These are phyloP conservation scores for Calonectria pteridis DNA, from an alignment of 2,329 filamentous ascomycete genomes.

Conservation along the genomic window DNA sequence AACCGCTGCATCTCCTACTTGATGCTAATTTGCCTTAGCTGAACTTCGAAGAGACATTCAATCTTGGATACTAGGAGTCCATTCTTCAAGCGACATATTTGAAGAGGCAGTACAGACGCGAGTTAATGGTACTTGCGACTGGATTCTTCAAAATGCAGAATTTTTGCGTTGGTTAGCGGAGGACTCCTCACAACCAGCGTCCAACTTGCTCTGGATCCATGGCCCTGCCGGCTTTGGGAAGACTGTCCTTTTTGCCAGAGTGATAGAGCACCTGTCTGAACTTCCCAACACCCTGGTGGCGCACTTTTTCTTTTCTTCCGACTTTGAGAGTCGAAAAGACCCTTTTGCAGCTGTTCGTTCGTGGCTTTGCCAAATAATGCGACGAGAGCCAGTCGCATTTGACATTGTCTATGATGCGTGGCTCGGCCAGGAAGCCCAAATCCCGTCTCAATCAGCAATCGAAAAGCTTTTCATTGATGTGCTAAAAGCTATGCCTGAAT, in stretches of 20 bases:
- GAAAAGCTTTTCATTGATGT: background rate
- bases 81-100: background rate
- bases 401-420: background rate
- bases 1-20: background rate
- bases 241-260: background rate
- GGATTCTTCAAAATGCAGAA: background rate
- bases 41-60: conserved; percentile 3
- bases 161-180: background rate
- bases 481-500: background rate
- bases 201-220: background rate
- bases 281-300: background rate
- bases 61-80: background rate
- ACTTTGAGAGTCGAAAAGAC: background rate
- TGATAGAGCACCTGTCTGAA: background rate
- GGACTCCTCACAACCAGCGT: background rate
- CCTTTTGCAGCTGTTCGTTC: background rate
- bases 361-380: background rate
- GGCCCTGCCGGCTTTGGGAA: background rate
- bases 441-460: background rate
- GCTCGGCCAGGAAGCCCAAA: background rate
- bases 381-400: background rate
- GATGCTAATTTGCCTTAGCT: background rate
- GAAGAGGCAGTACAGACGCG: background rate
- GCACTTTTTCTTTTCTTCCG: background rate
- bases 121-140: background rate